Evolutionary conservation across 768 basidiomycete species (phyloP).

Genomic region (Rhodosporidiobolus odoratus): DNA sequence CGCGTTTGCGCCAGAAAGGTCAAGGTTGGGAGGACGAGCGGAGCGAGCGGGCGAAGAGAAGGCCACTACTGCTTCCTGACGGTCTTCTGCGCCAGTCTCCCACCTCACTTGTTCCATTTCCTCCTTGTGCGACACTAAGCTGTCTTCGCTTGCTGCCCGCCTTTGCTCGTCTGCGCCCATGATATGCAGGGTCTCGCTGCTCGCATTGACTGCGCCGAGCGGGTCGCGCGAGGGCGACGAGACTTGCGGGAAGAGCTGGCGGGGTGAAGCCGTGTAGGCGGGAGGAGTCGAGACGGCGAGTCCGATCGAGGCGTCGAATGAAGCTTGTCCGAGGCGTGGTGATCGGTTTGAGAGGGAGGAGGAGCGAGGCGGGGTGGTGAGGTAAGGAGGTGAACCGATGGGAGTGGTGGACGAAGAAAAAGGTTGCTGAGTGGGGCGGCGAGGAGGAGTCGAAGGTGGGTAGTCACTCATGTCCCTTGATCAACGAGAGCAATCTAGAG

Average conservation of each 20-base stretch:
- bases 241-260: constrained; percentile 15
- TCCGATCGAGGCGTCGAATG: constrained; percentile 24
- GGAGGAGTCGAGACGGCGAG: background rate
- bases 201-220: background rate
- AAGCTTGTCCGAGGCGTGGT: constrained; percentile 27
- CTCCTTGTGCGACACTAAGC: background rate
- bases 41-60: background rate
- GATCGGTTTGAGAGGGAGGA: constrained; percentile 14
- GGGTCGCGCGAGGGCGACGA: background rate
- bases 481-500: background rate
- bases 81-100: background rate
- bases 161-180: background rate
- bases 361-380: constrained; percentile 9
- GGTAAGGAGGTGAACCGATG: background rate
- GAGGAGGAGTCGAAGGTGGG: background rate
- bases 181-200: constrained; percentile 8
- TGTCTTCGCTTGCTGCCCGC: too few species aligned
- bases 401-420: background rate
- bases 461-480: background rate
- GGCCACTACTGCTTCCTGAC: background rate
- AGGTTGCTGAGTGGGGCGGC: too few species aligned
- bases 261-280: constrained; percentile 12
- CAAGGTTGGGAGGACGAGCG: constrained; percentile 10
- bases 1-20: background rate
- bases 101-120: background rate